phyloP scores from a whole-genome alignment of 495 filamentous ascomycete species.

The Penicillium lividum region DNA sequence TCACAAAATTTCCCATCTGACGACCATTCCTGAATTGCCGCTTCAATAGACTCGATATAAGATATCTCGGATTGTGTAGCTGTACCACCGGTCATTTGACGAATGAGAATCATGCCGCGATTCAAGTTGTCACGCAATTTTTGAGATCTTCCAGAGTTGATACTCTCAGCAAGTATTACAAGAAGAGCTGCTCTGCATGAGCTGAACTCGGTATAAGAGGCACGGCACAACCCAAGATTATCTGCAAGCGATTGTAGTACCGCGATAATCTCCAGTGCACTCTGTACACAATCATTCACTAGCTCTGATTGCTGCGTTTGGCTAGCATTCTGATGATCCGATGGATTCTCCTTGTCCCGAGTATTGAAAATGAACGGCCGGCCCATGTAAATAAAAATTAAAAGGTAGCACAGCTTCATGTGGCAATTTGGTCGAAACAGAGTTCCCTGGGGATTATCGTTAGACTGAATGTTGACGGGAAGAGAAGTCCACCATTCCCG shows the following conservation, averaged over 20 bases:
- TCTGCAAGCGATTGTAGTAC: conserved; percentile 42
- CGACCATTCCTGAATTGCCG: conserved; percentile 15
- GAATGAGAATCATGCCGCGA: conserved; percentile 22
- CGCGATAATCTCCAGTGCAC: conserved; percentile 46
- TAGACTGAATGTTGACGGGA: conserved; percentile 35
- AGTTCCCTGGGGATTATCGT: conserved; percentile 33
- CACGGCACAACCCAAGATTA: conserved; percentile 44
- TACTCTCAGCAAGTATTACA: conserved; percentile 46
- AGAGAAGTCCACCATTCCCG: conserved; percentile 46
- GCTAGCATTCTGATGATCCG: conserved; percentile 18
- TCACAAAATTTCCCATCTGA: not conserved
- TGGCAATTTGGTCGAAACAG: conserved; percentile 45
- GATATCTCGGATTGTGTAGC: conserved; percentile 24
- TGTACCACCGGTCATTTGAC: conserved; percentile 24
- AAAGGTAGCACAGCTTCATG: conserved; percentile 46
- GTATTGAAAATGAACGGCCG: conserved; percentile 47
- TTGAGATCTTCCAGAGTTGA: conserved; percentile 26
- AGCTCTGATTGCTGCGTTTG: conserved; percentile 36
- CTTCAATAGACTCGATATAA: conserved; percentile 25
- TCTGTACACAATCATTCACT: conserved; percentile 45
- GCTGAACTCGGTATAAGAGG: conserved; percentile 51
- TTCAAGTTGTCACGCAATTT: conserved; percentile 17
- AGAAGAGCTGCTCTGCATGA: conserved; percentile 51
- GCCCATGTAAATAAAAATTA: conserved; percentile 46
- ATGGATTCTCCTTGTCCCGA: conserved; percentile 20